Percentiles rank a stretch among this genome's conserved stretches.
Conservation (phyloP, 2,329 filamentous ascomycete species). For the Paradendryphiella salina region DNA sequence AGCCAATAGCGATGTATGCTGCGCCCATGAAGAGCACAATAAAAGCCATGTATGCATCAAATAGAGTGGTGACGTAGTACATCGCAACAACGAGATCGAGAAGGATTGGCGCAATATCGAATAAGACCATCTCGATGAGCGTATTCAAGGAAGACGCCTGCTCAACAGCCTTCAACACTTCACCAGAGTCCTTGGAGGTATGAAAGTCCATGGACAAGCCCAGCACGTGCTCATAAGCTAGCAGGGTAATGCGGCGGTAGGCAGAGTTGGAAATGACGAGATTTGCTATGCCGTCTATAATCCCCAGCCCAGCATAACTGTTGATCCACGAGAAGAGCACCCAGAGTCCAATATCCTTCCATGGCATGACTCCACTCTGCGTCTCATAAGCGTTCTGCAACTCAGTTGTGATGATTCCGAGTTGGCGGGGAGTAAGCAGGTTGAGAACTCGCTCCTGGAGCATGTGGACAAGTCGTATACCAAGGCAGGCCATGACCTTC, state of each 20-base stretch:
- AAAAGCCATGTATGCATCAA: slow-evolving; percentile 58
- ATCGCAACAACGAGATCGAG: slow-evolving; percentile 65
- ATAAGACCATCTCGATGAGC: slow-evolving; percentile 62
- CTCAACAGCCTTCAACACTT: slow-evolving; percentile 66
- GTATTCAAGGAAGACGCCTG: slow-evolving; percentile 64
- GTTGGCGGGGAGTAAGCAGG: slow-evolving; percentile 76
- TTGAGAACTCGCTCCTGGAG: slow-evolving; percentile 73
- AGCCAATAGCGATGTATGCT: slow-evolving; percentile 58
- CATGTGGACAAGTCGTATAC: slow-evolving; percentile 68
- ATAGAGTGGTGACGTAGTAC: slow-evolving; percentile 63
- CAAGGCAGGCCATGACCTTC: slow-evolving; percentile 67
- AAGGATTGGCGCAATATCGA: slow-evolving; percentile 64
- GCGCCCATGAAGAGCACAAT: slow-evolving; percentile 45
- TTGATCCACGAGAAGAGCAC: slow-evolving; percentile 53
- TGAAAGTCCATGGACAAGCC: slow-evolving; percentile 72
- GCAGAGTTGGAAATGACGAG: slow-evolving; percentile 61
- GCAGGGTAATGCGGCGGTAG: slow-evolving; percentile 61
- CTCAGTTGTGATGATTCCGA: slow-evolving; percentile 76
- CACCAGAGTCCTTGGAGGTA: slow-evolving; percentile 65
- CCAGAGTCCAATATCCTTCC: slow-evolving; percentile 59
- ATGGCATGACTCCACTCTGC: slow-evolving; percentile 52
- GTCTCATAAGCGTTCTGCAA: slow-evolving; percentile 51
- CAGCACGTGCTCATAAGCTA: slow-evolving; percentile 70
- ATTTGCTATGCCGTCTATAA: slow-evolving; percentile 57
- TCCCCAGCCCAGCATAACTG: slow-evolving; percentile 56